Base-by-base conservation (phyloP, 75 land plant genomes). In the Pinus albicaulis region DNA sequence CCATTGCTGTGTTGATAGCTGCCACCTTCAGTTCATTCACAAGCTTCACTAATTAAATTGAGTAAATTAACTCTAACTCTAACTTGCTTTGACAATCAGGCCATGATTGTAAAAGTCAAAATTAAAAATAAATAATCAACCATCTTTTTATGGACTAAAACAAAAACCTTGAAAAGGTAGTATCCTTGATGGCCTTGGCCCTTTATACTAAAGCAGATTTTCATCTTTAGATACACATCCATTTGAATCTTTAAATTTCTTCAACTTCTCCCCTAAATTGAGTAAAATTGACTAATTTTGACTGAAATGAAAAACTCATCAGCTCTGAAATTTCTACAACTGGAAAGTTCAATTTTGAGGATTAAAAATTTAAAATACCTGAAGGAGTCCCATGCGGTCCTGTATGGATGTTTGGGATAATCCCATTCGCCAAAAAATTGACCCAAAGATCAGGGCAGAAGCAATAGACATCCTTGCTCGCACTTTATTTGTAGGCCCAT, bases 1-100 rank as follows among this genome's bases (percentile, higher is more conserved):
- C 98, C 99, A 98, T 98, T 75, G 99, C 98, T 55, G 99, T 98
- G 86, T 98, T 98, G 75, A 98, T 89, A 25, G 99, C 99, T 53
- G 99, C 95, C 77, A 95, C 99, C 98, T 96, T 83, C 44, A 75
- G 19, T 19, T 38, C 71, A 68, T 22, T 68, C 41, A 19, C 24
- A 12, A 38, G 71, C 52, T 38, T 68, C 41, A 68, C 24, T 38
- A 36, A 68, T 20, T 41, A 68, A 68, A 68, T 41, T 68, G 52
- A 66, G 48, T 66, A 8, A 0, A 36, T 63, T 3, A 28, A 66
- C 20, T 65, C 70, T 65, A 8, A 31, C 38, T 36, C 36, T 17
- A 28, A 31, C 10, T 31, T 31, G 31, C 31, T 36, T 65, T 36
- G n/a, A 7, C 16, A 36, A 65, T 36, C 65, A 63, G 65, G 31